phyloP scores from a whole-genome alignment of 2,329 filamentous ascomycete species.

The Calonectria pauciramosa region DNA sequence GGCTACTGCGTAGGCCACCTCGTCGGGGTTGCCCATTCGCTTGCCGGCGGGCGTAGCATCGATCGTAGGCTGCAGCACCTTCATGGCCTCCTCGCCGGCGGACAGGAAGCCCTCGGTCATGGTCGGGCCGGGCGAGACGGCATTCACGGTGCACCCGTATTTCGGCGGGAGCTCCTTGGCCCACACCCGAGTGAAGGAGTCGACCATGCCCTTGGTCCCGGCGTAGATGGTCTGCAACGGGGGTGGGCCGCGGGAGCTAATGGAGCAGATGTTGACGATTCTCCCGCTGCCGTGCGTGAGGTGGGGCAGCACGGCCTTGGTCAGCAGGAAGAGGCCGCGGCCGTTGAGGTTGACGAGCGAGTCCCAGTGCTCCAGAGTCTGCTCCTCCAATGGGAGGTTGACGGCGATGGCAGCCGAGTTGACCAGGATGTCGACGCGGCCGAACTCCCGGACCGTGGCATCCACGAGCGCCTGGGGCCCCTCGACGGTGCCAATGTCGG shows the following conservation, averaged over 20 bases:
- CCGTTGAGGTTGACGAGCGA: constrained; percentile 57
- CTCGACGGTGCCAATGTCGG: constrained; percentile 55
- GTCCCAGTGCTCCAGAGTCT: constrained; percentile 56
- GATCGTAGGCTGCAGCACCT: constrained; percentile 55
- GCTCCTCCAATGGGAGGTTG: constrained; percentile 54
- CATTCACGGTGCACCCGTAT: constrained; percentile 30
- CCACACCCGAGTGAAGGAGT: constrained; percentile 60
- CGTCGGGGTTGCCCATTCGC: constrained; percentile 58
- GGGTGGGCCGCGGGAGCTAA: constrained; percentile 49
- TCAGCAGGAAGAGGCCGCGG: constrained; percentile 58
- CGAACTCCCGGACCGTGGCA: constrained; percentile 51
- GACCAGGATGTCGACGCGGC: constrained; percentile 55
- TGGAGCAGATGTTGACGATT: constrained; percentile 60
- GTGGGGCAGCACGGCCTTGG: constrained; percentile 54
- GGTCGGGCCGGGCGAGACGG: constrained; percentile 42
- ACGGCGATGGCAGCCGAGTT: constrained; percentile 54
- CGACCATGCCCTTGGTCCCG: constrained; percentile 64
- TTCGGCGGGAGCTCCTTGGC: constrained; percentile 52
- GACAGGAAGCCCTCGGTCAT: constrained; percentile 54
- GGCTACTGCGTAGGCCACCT: constrained; percentile 62
- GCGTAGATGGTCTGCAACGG: constrained; percentile 61
- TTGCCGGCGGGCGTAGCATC: constrained; percentile 58
- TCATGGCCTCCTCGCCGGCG: constrained; percentile 49
- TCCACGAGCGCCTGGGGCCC: constrained; percentile 54
- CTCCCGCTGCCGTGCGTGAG: constrained; percentile 51